phyloP scores from a whole-genome alignment of 169 alveolate species.

The Eimeria maxima region DNA sequence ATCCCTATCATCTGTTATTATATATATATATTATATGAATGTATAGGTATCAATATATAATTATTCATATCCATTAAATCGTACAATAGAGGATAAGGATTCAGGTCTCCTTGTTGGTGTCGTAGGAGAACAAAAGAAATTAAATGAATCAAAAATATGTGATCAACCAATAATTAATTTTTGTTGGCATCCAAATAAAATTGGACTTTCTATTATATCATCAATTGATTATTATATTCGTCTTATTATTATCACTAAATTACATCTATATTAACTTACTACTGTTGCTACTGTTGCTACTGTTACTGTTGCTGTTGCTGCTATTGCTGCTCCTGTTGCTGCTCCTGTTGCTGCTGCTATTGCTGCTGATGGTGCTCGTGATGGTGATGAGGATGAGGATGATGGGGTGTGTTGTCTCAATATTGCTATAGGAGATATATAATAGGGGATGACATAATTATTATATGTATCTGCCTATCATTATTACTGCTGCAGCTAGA shows the following conservation, averaged over 20 bases:
- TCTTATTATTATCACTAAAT: constrained; percentile 88
- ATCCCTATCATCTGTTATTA: neutral
- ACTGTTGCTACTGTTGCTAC: neutral
- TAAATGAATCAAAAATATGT: constrained; percentile 93
- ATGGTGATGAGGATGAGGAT: too few species aligned
- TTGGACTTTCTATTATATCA: constrained; percentile 89
- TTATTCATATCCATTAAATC: constrained; percentile 92
- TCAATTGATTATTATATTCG: constrained; percentile 96
- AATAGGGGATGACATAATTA: too few species aligned
- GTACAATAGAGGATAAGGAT: constrained; percentile 91
- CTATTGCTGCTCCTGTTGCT: too few species aligned
- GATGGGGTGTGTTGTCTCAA: too few species aligned
- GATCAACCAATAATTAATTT: constrained; percentile 95
- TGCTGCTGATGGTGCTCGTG: too few species aligned
- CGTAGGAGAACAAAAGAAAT: constrained; percentile 93
- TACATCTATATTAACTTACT: constrained; percentile 63
- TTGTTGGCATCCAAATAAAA: constrained; percentile 93
- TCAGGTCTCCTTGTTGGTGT: constrained; percentile 91
- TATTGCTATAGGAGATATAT: too few species aligned
- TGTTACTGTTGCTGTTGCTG: constrained; percentile 20
- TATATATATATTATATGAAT: neutral
- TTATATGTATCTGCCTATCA: too few species aligned
- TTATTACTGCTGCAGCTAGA: neutral
- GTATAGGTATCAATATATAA: constrained; percentile 85
- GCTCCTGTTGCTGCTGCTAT: too few species aligned